Evolutionary conservation across 2,329 filamentous ascomycete species (phyloP).

Genomic region (Epichloe amarillans): DNA sequence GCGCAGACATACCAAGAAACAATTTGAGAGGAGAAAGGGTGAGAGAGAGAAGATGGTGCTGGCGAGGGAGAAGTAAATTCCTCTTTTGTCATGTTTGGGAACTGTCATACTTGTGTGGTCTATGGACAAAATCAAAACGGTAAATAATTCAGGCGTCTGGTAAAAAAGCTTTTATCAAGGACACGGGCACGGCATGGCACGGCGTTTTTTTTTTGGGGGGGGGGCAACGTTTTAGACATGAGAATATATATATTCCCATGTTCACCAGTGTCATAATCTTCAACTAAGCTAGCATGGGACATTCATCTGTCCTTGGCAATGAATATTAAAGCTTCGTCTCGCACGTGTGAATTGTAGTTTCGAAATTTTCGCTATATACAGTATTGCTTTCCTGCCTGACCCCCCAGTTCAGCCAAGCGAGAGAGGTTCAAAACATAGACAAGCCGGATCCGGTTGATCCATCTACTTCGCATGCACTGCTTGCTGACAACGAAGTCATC

Average conservation of each 20-base stretch:
- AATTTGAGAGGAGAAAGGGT: conserved; percentile 55
- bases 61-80: conserved; percentile 40
- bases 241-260: too few relatives aligned
- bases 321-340: too few relatives aligned
- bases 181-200: conserved; percentile 1
- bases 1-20: conserved; percentile 78
- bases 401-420: too few relatives aligned
- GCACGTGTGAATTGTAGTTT: too few relatives aligned
- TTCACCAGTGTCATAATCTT: too few relatives aligned
- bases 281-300: too few relatives aligned
- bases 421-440: too few relatives aligned
- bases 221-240: not conserved
- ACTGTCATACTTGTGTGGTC: not conserved
- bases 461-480: not conserved
- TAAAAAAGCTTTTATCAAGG: too few relatives aligned
- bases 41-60: conserved; percentile 92
- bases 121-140: not conserved
- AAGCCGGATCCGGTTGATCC: not conserved
- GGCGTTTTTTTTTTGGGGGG: not conserved
- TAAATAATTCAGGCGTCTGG: not conserved
- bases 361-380: too few relatives aligned
- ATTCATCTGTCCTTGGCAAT: too few relatives aligned
- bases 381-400: too few relatives aligned
- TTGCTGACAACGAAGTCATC: not conserved
- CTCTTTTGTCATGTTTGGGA: not conserved